Percentiles rank a stretch among this genome's conserved stretches.
These are phyloP conservation scores for Diaporthe citrichinensis DNA, from an alignment of 2,329 filamentous ascomycete genomes.

Conservation along the genomic window DNA sequence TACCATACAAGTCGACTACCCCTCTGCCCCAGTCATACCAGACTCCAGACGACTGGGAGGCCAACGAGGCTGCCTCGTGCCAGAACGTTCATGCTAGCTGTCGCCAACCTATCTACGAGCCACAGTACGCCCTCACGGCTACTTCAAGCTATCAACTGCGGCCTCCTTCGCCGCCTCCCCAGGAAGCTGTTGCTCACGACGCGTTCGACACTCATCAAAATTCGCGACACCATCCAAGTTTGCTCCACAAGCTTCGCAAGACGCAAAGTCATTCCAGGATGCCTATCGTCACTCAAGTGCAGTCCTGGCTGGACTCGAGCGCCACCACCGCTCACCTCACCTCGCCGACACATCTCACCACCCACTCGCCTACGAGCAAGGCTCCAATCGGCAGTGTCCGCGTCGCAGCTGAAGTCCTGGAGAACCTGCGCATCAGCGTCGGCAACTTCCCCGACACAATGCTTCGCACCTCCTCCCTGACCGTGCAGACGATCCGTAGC, in stretches of 20 bases:
- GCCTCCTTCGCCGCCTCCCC: constrained; percentile 28
- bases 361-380: constrained; percentile 24
- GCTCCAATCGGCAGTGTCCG: constrained; percentile 55
- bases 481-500: constrained; percentile 70
- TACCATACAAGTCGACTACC: not conserved
- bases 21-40: not conserved
- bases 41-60: constrained; percentile 2
- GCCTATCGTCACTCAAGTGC: constrained; percentile 37
- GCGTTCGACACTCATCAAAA: not conserved
- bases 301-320: constrained; percentile 42
- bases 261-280: constrained; percentile 34
- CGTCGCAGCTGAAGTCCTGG: constrained; percentile 66
- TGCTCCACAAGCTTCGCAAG: constrained; percentile 35
- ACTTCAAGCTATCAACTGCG: constrained; percentile 27
- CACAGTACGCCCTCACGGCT: constrained; percentile 13
- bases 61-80: constrained; percentile 23
- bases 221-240: constrained; percentile 12
- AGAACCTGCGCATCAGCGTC: constrained; percentile 67
- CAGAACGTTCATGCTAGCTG: constrained; percentile 9
- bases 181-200: constrained; percentile 8
- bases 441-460: constrained; percentile 72
- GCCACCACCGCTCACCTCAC: not conserved
- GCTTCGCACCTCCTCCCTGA: constrained; percentile 67
- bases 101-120: constrained; percentile 8
- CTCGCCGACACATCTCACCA: not conserved